Percentiles rank a stretch among this genome's conserved stretches.
phyloP scores from a whole-genome alignment of 2,329 filamentous ascomycete species.

The Laburnicola sp. region DNA sequence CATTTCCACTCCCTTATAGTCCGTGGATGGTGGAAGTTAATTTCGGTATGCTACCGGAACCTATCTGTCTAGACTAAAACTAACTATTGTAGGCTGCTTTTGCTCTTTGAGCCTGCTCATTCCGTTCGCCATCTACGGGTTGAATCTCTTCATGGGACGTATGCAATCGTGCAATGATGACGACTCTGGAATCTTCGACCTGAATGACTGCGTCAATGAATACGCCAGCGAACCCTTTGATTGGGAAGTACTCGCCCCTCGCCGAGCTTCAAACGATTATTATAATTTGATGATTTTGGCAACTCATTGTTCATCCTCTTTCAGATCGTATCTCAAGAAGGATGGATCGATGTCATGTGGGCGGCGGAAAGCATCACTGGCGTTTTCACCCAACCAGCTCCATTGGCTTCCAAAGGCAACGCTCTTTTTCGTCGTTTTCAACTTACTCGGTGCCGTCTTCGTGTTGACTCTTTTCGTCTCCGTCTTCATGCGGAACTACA shows the following conservation, averaged over 20 bases:
- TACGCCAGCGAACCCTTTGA: slow-evolving; percentile 75
- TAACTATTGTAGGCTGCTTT: slow-evolving; percentile 67
- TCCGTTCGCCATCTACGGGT: slow-evolving; percentile 92
- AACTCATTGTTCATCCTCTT: slow-evolving; percentile 93
- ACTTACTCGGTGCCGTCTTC: slow-evolving; percentile 93
- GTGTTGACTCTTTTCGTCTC: slow-evolving; percentile 96
- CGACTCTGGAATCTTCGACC: slow-evolving; percentile 57
- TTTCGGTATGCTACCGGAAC: slow-evolving; percentile 63
- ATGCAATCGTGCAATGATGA: slow-evolving; percentile 80
- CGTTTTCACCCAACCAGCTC: slow-evolving; percentile 69
- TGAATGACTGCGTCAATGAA: slow-evolving; percentile 82
- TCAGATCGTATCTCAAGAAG: slow-evolving; percentile 98
- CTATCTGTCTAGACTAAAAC: not conserved
- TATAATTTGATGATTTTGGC: slow-evolving; percentile 97
- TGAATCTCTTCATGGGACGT: slow-evolving; percentile 88
- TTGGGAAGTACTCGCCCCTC: slow-evolving; percentile 83
- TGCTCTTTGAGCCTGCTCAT: slow-evolving; percentile 89
- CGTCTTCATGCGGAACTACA: slow-evolving; percentile 99
- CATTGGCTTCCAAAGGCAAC: slow-evolving; percentile 75
- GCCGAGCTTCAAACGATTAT: slow-evolving; percentile 77
- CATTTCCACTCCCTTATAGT: slow-evolving; percentile 98
- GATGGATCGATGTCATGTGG: slow-evolving; percentile 94
- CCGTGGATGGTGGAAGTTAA: slow-evolving; percentile 88
- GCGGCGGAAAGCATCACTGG: slow-evolving; percentile 80
- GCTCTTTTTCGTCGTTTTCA: slow-evolving; percentile 95